Conservation (phyloP, 1,284 basidiomycete genomes). For the Caloboletus firmus region DNA sequence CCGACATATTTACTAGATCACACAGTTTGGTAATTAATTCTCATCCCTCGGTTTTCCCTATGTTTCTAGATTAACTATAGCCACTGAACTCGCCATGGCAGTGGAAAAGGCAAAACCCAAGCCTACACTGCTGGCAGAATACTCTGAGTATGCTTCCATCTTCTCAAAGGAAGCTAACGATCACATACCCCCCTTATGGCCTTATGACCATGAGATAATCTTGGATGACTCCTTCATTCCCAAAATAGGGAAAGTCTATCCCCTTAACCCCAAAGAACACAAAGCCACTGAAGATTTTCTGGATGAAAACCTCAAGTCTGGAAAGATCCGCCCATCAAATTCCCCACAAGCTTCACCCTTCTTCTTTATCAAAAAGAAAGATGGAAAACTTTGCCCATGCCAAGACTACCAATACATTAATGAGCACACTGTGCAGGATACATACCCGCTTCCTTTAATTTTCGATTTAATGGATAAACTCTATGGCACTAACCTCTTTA, state of each 20-base stretch:
- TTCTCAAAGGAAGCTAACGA: not conserved
- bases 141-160: not conserved
- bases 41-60: too few relatives aligned
- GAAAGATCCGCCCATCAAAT: not conserved
- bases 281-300: not conserved
- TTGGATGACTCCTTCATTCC: not conserved
- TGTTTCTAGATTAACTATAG: too few relatives aligned
- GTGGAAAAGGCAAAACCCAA: too few relatives aligned
- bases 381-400: not conserved
- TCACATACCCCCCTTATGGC: not conserved
- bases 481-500: constrained; percentile 24
- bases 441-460: constrained; percentile 29
- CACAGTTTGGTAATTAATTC: too few relatives aligned
- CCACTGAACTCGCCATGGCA: too few relatives aligned
- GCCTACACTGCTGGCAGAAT: too few relatives aligned
- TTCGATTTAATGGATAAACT: constrained; percentile 30
- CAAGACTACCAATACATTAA: not conserved
- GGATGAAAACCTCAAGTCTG: not conserved
- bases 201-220: not conserved
- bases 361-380: constrained; percentile 1
- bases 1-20: too few relatives aligned
- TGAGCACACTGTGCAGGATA: not conserved
- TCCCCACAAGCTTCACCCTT: not conserved
- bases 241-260: not conserved
- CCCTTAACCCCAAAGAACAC: not conserved